Conservation (phyloP, 495 filamentous ascomycete genomes). For the Talaromyces liani region DNA sequence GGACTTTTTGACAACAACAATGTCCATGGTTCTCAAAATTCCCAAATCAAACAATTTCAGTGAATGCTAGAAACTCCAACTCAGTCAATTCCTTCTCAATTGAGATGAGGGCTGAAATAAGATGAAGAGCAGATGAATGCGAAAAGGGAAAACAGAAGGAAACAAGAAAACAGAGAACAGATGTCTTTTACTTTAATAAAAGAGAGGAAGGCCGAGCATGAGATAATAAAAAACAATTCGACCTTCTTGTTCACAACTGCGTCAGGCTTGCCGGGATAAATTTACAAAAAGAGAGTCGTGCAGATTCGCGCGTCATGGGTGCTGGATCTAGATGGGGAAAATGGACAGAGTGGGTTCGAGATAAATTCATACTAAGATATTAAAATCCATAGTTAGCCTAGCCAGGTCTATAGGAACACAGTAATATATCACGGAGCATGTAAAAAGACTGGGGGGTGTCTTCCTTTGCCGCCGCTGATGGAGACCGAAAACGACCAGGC, state of each 20-base stretch:
- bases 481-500: not conserved
- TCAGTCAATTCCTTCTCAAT: not conserved
- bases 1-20: not conserved
- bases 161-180: conserved; percentile 11
- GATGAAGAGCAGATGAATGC: conserved; percentile 3
- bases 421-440: not conserved
- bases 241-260: conserved; percentile 5
- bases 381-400: not conserved
- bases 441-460: not conserved
- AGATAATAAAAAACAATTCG: conserved; percentile 10
- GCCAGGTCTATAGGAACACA: not conserved
- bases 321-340: conserved; percentile 31
- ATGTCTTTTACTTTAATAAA: conserved; percentile 1
- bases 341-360: not conserved
- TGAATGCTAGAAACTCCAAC: not conserved
- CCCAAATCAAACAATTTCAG: not conserved
- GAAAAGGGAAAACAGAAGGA: conserved; percentile 10
- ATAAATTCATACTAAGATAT: not conserved
- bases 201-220: conserved; percentile 3
- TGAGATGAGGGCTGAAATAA: not conserved
- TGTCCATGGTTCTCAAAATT: not conserved
- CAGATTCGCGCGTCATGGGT: conserved; percentile 29
- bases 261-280: conserved; percentile 4
- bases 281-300: conserved; percentile 23
- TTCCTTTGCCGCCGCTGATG: not conserved